These are phyloP conservation scores for Dactylonectria macrodidyma DNA, from an alignment of 2,329 filamentous ascomycete species.

Conservation along the genomic window DNA sequence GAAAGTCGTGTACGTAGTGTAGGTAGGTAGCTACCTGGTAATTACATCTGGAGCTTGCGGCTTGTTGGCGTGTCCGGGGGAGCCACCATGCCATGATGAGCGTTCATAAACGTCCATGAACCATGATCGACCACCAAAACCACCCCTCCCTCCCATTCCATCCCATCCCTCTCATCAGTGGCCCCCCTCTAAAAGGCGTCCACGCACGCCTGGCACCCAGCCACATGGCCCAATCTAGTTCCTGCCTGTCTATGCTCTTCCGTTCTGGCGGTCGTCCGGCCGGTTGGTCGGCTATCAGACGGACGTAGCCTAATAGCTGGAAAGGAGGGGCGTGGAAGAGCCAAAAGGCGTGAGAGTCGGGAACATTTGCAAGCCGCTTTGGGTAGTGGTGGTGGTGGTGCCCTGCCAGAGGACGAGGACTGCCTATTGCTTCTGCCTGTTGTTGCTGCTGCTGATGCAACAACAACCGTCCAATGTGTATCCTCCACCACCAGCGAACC, in stretches of 20 bases:
- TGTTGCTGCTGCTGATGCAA: constrained; percentile 2
- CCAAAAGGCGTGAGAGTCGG: constrained; percentile 16
- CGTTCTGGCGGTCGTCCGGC: constrained; percentile 33
- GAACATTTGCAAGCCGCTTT: constrained; percentile 1
- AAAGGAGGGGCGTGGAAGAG: constrained; percentile 21
- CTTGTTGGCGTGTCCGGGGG: constrained; percentile 23
- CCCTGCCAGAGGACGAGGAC: constrained; percentile 15
- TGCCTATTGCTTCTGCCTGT: constrained; percentile 1
- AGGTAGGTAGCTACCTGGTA: not conserved
- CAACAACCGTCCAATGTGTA: constrained; percentile 14
- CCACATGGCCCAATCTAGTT: constrained; percentile 34
- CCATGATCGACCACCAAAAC: constrained; percentile 43
- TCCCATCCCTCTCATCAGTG: not conserved
- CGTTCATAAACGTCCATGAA: constrained; percentile 45
- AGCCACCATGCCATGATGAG: constrained; percentile 39
- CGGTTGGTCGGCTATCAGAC: constrained; percentile 34
- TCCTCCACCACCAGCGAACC: constrained; percentile 27
- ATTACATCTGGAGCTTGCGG: constrained; percentile 19
- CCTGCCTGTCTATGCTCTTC: constrained; percentile 25
- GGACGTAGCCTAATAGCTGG: constrained; percentile 15
- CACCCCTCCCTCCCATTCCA: constrained; percentile 11
- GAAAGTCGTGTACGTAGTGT: constrained; percentile 14
- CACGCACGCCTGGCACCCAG: constrained; percentile 29
- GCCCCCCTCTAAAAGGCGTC: constrained; percentile 14
- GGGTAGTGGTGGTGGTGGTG: constrained; percentile 4